Evolutionary conservation across 805 yeast genomes (phyloP).

Genomic region (Sugiyamaella valdiviana): DNA sequence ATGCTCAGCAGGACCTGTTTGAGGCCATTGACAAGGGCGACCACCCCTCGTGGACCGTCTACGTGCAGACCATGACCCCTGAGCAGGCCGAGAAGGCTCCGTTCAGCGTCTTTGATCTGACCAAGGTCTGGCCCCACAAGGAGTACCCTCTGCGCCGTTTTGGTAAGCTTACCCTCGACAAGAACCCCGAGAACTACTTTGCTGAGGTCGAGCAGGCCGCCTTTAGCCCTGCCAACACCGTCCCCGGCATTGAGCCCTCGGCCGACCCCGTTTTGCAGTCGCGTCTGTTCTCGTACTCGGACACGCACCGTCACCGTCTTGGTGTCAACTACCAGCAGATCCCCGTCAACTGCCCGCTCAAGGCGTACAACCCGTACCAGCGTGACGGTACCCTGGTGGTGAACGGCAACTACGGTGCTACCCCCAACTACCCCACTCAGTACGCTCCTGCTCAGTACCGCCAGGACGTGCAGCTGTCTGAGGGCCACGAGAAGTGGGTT

Average conservation of each 20-base stretch:
- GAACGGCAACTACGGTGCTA: constrained; percentile 42
- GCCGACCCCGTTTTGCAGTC: constrained; percentile 76
- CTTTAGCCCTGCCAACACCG: constrained; percentile 66
- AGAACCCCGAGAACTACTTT: constrained; percentile 51
- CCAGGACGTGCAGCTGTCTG: constrained; percentile 24
- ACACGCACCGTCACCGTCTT: constrained; percentile 71
- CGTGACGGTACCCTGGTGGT: constrained; percentile 59
- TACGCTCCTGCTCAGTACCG: constrained; percentile 32
- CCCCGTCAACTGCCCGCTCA: constrained; percentile 61
- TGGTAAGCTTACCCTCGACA: constrained; percentile 50
- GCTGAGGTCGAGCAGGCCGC: constrained; percentile 52
- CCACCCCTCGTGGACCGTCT: constrained; percentile 46
- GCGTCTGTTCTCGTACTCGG: constrained; percentile 68
- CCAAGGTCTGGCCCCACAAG: constrained; percentile 54
- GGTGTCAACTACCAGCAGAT: constrained; percentile 63
- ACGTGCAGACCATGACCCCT: constrained; percentile 54
- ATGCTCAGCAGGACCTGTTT: constrained; percentile 40
- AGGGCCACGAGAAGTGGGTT: constrained; percentile 72
- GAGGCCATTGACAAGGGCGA: constrained; percentile 44
- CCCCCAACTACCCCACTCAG: constrained; percentile 49
- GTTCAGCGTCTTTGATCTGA: constrained; percentile 47
- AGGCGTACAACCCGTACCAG: constrained; percentile 38
- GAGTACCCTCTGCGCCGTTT: constrained; percentile 50
- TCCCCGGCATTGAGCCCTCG: constrained; percentile 69
- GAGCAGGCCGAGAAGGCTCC: constrained; percentile 47